Evolutionary conservation across 2,329 filamentous ascomycete species (phyloP), one percentile per base, ranked within the genome.

Genomic region (Aspergillus viridinutans): DNA sequence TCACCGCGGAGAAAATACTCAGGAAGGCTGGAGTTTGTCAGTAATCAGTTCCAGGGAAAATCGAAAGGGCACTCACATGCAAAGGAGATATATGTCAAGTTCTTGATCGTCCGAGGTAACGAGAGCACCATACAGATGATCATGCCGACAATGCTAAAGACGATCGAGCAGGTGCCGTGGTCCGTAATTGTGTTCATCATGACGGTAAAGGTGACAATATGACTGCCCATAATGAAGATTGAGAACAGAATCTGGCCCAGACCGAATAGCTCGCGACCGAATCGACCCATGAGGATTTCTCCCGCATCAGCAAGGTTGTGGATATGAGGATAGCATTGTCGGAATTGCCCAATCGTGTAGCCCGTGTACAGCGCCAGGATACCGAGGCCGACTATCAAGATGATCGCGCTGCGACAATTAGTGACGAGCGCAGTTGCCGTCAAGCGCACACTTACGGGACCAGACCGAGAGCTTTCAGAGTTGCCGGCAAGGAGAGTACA

Each of bases 151-250:
- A 84, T 74, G 7, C 79, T 82, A 73, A 84, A 89, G 1, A 84
- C 76, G 55, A 89, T 83, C 4, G 84, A 85, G 71, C 86, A 90
- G 0, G 81, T 79, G 0, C 79, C 82, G 59, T 87, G 80, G 1
- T 83, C 73, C 12, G 85, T 85, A 42, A 90, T 76, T 52, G 81
- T 85, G 63, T 85, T 85, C 72, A 89, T 82, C 69, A 87, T 87
- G 64, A 89, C 85, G 32, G 81, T 82, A 61, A 89, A 89, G 0
- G 86, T 88, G 61, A 90, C 74, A 55, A 88, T 81, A 72, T 90
- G 88, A n/a, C 85, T 87, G 32, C 82, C 86, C 72, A 87, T 85
- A 59, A 88, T 83, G 74, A 90, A 88, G 60, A 87, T 76, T 29
- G 89, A 78, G 70, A 89, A 84, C 25, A 89, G 72, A 2, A 82